Conservation (phyloP, 768 basidiomycete species). For the Pulveroboletus sp. region DNA sequence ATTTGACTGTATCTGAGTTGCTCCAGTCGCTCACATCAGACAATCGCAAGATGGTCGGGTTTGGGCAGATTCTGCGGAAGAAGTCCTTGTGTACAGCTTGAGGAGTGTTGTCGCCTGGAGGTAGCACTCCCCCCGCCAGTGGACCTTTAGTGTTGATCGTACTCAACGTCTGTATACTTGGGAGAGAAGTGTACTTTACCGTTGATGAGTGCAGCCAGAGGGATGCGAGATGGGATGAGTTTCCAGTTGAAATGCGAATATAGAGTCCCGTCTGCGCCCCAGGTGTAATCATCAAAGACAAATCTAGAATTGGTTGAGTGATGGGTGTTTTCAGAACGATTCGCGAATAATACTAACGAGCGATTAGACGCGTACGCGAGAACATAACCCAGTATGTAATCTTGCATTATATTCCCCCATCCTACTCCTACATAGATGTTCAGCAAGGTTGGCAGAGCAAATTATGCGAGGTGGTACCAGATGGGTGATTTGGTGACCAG, state of each 20-base stretch:
- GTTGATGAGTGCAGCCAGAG: slow-evolving; percentile 33
- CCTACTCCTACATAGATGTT: slow-evolving; percentile 27
- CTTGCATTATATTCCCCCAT: slow-evolving; percentile 40
- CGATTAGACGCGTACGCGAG: slow-evolving; percentile 33
- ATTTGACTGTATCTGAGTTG: slow-evolving; percentile 22
- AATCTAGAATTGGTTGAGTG: slow-evolving; percentile 23
- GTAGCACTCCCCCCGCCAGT: slow-evolving; percentile 35
- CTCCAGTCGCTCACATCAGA: slow-evolving; percentile 22
- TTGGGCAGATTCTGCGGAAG: slow-evolving; percentile 37
- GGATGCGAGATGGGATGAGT: slow-evolving; percentile 37
- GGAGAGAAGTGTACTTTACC: slow-evolving; percentile 19
- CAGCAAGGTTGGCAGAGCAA: not conserved
- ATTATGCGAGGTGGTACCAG: slow-evolving; percentile 1
- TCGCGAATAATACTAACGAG: slow-evolving; percentile 25
- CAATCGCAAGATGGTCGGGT: slow-evolving; percentile 31
- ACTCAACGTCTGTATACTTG: not conserved
- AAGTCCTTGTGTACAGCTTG: slow-evolving; percentile 35
- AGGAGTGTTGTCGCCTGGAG: slow-evolving; percentile 26
- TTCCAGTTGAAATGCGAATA: slow-evolving; percentile 35
- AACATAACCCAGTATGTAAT: slow-evolving; percentile 33
- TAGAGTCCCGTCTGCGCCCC: slow-evolving; percentile 31
- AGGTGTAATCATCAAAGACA: slow-evolving; percentile 43
- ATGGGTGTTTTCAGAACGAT: not conserved
- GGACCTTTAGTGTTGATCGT: slow-evolving; percentile 28
- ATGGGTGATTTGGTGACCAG: slow-evolving; percentile 45